These are phyloP conservation scores for Aspergillus thermomutatus DNA, from an alignment of 2,329 filamentous ascomycete genomes.

Conservation along the genomic window DNA sequence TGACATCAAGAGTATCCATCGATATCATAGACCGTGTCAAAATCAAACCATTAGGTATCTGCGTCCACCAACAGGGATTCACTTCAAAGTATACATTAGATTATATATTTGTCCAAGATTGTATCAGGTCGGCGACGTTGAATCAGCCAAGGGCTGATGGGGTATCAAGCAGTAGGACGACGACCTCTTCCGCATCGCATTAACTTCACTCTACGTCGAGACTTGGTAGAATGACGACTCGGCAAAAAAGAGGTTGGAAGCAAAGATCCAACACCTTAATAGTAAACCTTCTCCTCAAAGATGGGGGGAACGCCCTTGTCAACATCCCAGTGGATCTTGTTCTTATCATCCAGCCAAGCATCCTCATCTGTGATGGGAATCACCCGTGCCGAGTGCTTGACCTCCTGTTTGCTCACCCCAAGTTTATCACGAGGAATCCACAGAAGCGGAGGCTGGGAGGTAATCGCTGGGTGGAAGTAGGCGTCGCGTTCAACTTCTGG, in stretches of 20 bases:
- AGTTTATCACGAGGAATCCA: conserved; percentile 79
- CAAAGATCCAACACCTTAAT: conserved; percentile 29
- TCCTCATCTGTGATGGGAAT: conserved; percentile 80
- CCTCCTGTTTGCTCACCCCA: conserved; percentile 73
- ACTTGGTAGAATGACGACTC: background rate
- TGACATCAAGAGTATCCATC: background rate
- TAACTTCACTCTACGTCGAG: too few relatives aligned
- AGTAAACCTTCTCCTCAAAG: conserved; percentile 55
- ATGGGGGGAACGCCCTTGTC: conserved; percentile 57
- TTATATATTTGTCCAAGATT: background rate
- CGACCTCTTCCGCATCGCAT: background rate
- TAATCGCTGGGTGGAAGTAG: conserved; percentile 71
- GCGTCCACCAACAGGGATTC: background rate
- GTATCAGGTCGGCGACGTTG: background rate
- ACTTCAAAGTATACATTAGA: background rate
- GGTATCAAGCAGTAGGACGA: background rate
- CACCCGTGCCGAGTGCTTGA: conserved; percentile 66
- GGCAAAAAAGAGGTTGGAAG: background rate
- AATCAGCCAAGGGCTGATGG: background rate
- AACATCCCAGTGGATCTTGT: conserved; percentile 58
- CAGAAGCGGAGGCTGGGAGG: conserved; percentile 61
- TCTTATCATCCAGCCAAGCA: conserved; percentile 67
- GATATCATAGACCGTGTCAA: background rate
- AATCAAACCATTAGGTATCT: background rate
- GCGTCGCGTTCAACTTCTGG: conserved; percentile 63